Percentiles rank a stretch among this genome's conserved stretches.
Evolutionary conservation across 2,329 filamentous ascomycete genomes (phyloP).

Genomic region (Diplodia sapinea): DNA sequence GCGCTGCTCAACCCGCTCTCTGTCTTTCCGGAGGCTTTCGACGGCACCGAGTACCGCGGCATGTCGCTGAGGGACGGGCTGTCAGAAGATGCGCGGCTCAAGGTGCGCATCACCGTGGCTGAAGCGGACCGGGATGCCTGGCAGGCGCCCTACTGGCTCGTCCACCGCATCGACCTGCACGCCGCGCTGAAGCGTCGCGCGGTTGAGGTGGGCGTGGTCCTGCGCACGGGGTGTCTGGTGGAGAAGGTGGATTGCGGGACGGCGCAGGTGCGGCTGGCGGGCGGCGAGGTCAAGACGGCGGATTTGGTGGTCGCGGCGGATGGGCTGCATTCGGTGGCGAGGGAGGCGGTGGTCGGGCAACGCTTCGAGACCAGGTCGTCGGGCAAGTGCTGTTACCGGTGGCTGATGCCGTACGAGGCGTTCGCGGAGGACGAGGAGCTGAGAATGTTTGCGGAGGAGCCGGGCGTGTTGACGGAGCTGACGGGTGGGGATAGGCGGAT

Average conservation of each 20-base stretch:
- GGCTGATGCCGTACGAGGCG: constrained; percentile 57
- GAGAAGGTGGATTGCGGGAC: constrained; percentile 51
- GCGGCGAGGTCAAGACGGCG: constrained; percentile 51
- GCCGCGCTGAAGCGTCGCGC: constrained; percentile 54
- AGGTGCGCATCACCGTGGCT: background rate
- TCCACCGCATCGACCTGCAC: constrained; percentile 62
- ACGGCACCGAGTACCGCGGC: constrained; percentile 39
- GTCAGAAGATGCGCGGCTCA: background rate
- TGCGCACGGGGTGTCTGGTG: constrained; percentile 53
- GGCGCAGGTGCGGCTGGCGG: constrained; percentile 53
- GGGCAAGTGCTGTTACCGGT: constrained; percentile 65
- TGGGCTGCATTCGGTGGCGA: constrained; percentile 52
- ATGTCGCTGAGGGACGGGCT: background rate
- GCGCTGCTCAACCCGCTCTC: constrained; percentile 59
- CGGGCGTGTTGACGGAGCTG: constrained; percentile 53
- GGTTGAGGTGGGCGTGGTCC: constrained; percentile 46
- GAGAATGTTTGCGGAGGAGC: constrained; percentile 45
- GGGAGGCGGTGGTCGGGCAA: constrained; percentile 40
- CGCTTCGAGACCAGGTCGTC: constrained; percentile 50
- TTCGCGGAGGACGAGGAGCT: constrained; percentile 49
- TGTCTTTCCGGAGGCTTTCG: constrained; percentile 48
- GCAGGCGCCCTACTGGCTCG: constrained; percentile 33
- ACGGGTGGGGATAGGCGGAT: constrained; percentile 52
- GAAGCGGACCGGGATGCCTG: background rate
- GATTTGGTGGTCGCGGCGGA: constrained; percentile 63